These are phyloP conservation scores for Pseudozyma sp. DNA, from an alignment of 1,284 basidiomycete genomes.

Conservation along the genomic window DNA sequence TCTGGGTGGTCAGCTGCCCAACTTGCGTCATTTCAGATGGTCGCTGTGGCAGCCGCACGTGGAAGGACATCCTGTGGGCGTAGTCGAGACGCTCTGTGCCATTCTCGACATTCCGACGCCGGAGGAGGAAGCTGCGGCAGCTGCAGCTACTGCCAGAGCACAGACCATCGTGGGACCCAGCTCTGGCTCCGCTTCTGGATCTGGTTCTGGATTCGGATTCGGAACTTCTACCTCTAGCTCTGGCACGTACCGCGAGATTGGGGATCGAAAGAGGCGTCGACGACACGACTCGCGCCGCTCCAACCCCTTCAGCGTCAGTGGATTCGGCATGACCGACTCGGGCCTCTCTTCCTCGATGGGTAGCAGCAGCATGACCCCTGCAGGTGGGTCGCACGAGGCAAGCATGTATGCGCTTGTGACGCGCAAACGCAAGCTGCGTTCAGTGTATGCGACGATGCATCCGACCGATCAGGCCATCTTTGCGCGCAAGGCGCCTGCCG, in stretches of 20 bases:
- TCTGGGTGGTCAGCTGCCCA: constrained; percentile 46
- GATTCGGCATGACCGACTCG: constrained; percentile 31
- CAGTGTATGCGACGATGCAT: constrained; percentile 48
- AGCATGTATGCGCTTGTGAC: constrained; percentile 44
- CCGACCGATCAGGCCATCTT: constrained; percentile 51
- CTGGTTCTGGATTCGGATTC: constrained; percentile 35
- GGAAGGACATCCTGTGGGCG: constrained; percentile 49
- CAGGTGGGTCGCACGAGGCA: constrained; percentile 32
- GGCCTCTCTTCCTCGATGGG: constrained; percentile 34
- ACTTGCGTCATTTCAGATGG: constrained; percentile 52
- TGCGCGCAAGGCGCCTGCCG: constrained; percentile 42
- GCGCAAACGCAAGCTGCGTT: constrained; percentile 47
- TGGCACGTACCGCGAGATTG: constrained; percentile 42
- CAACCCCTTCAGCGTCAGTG: constrained; percentile 33
- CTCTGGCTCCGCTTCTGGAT: constrained; percentile 33
- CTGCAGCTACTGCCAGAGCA: constrained; percentile 23
- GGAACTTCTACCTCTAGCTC: constrained; percentile 38
- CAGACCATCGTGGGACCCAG: constrained; percentile 25
- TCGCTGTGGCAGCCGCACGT: constrained; percentile 54
- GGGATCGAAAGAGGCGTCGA: constrained; percentile 37
- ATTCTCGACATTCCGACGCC: constrained; percentile 50
- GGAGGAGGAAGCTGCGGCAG: constrained; percentile 40
- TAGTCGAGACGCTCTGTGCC: constrained; percentile 47
- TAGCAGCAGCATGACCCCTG: constrained; percentile 24
- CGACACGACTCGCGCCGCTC: constrained; percentile 40